Evolutionary conservation across 495 filamentous ascomycete genomes (phyloP), one percentile per base, ranked within the genome.

Genomic region (Podospora pseudocomata): DNA sequence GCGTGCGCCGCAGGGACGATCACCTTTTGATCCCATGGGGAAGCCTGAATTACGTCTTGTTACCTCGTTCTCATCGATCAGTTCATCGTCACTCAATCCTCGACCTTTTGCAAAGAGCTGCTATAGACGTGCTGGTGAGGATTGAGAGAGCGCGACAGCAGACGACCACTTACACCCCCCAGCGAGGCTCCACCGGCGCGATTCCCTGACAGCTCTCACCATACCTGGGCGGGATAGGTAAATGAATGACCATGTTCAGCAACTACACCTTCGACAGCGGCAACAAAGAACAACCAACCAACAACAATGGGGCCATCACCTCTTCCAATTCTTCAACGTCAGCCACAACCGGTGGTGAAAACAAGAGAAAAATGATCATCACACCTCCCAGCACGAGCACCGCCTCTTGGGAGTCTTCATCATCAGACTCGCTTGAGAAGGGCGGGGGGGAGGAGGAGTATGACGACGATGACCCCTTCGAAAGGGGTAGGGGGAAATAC

Each of bases 391-490:
- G 55, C n/a, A 58, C 23, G n/a, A 58, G 9, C 9, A 5, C 55
- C 0, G 55, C 9, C 2, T 20, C n/a, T 3, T 20, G 55, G n/a
- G 55, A 58, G 55, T 61, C 59, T 3, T 28, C 7, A 5, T 59
- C 19, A 59, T 60, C 74, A 71, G 18, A 68, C 69, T 3, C 4
- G 71, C 70, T 20, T 68, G 2, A 5, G 55, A 58, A 26, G 55
- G 23, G n/a, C n/a, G 20, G 9, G 13, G 65, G 2, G 59, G 53
- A 55, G 63, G 39, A 2, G 28, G 13, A 15, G 20, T 23, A 1
- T 23, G 67, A 65, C 15, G 63, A 44, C 1, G 9, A 58, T 20
- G 55, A 20, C 4, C 13, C 20, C 3, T 26, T 20, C 5, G 54
- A 65, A 13, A 18, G 56, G 23, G 27, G 59, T 60, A 65, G 44